A percentile compares a stretch with the other conserved stretches of the same genome.
phyloP scores from a whole-genome alignment of 192 early-diverging fungal species.

The Kickxella alabastrina region DNA sequence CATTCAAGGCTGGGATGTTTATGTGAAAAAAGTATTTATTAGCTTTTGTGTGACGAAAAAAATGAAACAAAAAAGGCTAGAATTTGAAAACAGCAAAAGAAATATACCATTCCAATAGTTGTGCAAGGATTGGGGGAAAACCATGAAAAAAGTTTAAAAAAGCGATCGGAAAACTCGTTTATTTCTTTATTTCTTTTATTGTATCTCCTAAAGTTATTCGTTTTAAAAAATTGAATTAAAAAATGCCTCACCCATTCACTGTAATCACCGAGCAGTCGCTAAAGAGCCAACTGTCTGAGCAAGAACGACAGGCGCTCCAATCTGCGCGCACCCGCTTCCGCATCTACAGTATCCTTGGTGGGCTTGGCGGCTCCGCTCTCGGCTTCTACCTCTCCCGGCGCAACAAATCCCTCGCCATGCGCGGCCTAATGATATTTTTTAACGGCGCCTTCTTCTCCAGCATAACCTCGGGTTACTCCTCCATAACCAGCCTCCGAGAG shows the following conservation, averaged over 20 bases:
- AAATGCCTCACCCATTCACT: conserved; percentile 18
- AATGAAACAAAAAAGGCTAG: conserved; percentile 4
- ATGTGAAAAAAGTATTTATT: background rate
- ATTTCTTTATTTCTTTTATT: background rate
- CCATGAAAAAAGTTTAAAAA: too few species aligned
- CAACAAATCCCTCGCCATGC: conserved; percentile 3
- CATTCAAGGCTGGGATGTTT: conserved; percentile 6
- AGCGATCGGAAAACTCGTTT: too few species aligned
- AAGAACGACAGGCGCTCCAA: conserved; percentile 14
- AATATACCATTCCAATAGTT: background rate
- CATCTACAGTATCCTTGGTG: background rate
- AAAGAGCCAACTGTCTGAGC: conserved; percentile 23
- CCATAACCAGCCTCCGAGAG: conserved; percentile 9
- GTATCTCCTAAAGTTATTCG: background rate
- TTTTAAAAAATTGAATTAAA: background rate
- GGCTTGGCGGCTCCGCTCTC: conserved; percentile 10
- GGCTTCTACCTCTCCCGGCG: conserved; percentile 26
- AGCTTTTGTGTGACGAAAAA: background rate
- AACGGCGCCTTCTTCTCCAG: conserved; percentile 10
- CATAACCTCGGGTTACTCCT: background rate
- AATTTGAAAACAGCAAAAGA: background rate
- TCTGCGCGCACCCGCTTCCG: conserved; percentile 2
- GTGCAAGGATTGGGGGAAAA: too few species aligned
- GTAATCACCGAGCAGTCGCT: conserved; percentile 16
- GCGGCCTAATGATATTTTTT: conserved; percentile 16